Evolutionary conservation across 805 yeast species (phyloP), one percentile per base, ranked within the genome.

Genomic region (Saturnispora zaruensis): DNA sequence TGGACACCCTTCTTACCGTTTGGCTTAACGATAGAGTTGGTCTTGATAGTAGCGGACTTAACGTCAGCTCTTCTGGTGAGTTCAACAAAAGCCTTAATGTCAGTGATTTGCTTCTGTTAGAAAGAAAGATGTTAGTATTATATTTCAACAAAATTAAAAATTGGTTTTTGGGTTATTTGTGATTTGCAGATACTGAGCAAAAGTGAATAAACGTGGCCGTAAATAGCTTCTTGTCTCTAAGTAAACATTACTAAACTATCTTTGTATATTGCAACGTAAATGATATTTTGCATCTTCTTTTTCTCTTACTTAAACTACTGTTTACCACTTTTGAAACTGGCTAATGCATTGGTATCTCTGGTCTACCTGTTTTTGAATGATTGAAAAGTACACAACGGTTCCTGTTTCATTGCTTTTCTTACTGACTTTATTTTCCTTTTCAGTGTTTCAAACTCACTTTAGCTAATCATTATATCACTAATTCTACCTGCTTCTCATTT

Each of bases 31-130:
- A 84, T 83, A 71, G 79, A 74, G 88, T 88, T 88, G 78, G 84
- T 82, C 84, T 93, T 93, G 81, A 93, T 86, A 71, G 90, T 82
- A 66, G 96, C 96, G 59, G 84, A 75, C 76, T 81, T 81, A 71
- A 93, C 88, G 82, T 90, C 98, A 68, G 89, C 81, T 82, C 97
- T 84, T 82, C 89, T 84, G 72, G 93, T 88, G 74, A 89, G 82
- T 78, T 87, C 96, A 74, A 93, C 87, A 79, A 93, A 89, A 78
- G 87, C 86, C 78, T 93, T 93, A 79, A 93, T 89, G 75, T 90
- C 96, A 70, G 87, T 87, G 72, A 93, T 85, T 82, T 91, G 95
- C 61, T 63, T 67, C 68, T 64, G 44, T 44, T 49, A 5, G 28
- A 48, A 45, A 16, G 43, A 46, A 30, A 33, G 26, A 36, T 34